Evolutionary conservation across 371 early-diverging fungal genomes (phyloP), one percentile per base, ranked within the genome.

Genomic region (Mortierella sp.): DNA sequence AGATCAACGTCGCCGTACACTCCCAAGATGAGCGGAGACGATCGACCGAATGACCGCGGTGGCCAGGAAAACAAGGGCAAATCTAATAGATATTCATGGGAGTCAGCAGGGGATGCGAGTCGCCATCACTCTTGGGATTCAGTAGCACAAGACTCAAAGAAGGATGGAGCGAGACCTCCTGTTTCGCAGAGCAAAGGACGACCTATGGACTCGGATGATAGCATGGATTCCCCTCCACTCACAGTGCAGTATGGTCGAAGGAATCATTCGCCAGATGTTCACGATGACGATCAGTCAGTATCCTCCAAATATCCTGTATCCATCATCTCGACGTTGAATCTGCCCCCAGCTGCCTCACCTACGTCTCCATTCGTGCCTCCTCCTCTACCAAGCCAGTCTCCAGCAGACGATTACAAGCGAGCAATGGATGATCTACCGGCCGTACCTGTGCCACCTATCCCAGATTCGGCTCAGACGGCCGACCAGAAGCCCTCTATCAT

Each of bases 221-320:
- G 63, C 21, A 17, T 57, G 29, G 77, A 69, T 34, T 76, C 77
- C 2, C 77, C 77, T 13, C 77, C 77, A 13, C 57, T 76, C 31
- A 76, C 64, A 28, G 77, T 76, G n/a, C 77, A 76, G 45, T 76
- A 76, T 22, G 56, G 54, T 16, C 69, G 77, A 9, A 62, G 67
- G 16, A 44, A 22, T 3, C 8, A 17, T 19, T 46, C 45, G 10
- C 34, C 34, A 24, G 41, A 31, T 25, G 55, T 54, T 39, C 61
- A 68, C 27, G 65, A 58, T 31, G 65, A 60, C 19, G 54, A 64
- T 3, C 28, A 31, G 17, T 24, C 28, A 6, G 51, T 56, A 8
- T 61, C 66, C 22, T 61, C 69, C 44, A 68, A 69, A 40, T 53
- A 69, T 22, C 69, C 69, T 13, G 66, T 41, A 0, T 76, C 77